Conservation (phyloP, 2,329 filamentous ascomycete genomes). For the Trichoderma semiorbis region DNA sequence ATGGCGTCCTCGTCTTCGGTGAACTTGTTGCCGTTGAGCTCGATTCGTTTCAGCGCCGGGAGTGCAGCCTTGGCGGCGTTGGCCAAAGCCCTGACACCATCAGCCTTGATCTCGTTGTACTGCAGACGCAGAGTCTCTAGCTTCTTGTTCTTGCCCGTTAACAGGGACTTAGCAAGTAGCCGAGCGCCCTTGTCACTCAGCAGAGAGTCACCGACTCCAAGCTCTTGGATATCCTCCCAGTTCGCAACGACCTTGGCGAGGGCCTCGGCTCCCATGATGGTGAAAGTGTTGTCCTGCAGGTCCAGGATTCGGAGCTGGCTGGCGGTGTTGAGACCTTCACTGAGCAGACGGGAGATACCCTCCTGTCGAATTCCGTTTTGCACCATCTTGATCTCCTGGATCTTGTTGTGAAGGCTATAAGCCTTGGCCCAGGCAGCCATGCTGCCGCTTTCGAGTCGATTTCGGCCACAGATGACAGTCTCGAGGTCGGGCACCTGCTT, state of each 20-base stretch:
- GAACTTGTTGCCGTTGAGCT: conserved; percentile 96
- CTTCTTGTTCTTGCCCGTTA: conserved; percentile 71
- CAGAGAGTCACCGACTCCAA: conserved; percentile 86
- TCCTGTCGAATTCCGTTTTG: conserved; percentile 97
- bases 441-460: conserved; percentile 90
- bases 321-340: conserved; percentile 71
- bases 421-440: conserved; percentile 94
- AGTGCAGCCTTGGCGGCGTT: conserved; percentile 65
- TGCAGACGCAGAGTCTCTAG: conserved; percentile 80
- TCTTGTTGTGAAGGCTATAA: conserved; percentile 75
- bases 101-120: conserved; percentile 88
- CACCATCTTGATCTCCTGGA: conserved; percentile 92
- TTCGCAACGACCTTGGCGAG: conserved; percentile 69
- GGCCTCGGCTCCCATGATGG: conserved; percentile 71
- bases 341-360: conserved; percentile 78
- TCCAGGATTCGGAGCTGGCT: conserved; percentile 72
- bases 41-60: conserved; percentile 76
- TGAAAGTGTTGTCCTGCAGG: conserved; percentile 97
- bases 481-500: conserved; percentile 78
- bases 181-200: conserved; percentile 74
- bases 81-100: conserved; percentile 68
- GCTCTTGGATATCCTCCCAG: conserved; percentile 75
- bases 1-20: conserved; percentile 77
- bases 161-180: conserved; percentile 69
- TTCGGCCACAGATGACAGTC: conserved; percentile 95